Conservation (phyloP, 1,284 basidiomycete genomes). For the Chondrostereum purpureum region DNA sequence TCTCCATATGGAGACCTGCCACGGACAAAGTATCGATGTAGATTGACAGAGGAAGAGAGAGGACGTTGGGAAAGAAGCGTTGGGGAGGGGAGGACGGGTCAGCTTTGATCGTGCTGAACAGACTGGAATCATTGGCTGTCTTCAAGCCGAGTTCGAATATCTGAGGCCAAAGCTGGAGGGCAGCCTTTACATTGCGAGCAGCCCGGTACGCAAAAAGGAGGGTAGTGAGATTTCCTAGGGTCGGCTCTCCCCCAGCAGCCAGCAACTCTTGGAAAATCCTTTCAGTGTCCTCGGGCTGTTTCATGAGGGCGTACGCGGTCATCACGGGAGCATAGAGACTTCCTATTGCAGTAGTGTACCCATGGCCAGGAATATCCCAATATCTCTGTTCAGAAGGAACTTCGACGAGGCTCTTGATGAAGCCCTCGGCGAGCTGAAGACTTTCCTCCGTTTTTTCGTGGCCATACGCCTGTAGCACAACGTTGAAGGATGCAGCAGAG, state of each 20-base stretch:
- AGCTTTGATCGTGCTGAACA: conserved; percentile 21
- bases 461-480: conserved; percentile 63
- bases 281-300: conserved; percentile 50
- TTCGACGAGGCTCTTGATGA: conserved; percentile 46
- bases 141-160: conserved; percentile 52
- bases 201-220: conserved; percentile 76
- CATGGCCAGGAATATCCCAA: conserved; percentile 34
- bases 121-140: conserved; percentile 27
- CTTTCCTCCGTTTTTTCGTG: conserved; percentile 41
- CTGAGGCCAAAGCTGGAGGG: conserved; percentile 64
- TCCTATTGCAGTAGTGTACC: conserved; percentile 39
- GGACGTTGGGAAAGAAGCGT: conserved; percentile 43
- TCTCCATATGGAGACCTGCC: conserved; percentile 54
- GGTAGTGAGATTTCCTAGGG: conserved; percentile 57
- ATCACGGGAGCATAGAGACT: conserved; percentile 65
- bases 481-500: conserved; percentile 63
- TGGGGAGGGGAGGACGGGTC: conserved; percentile 10
- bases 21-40: conserved; percentile 74
- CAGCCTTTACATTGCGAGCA: conserved; percentile 48
- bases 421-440: conserved; percentile 53
- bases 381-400: conserved; percentile 24
- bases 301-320: conserved; percentile 42
- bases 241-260: conserved; percentile 46
- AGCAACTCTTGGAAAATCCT: conserved; percentile 53
- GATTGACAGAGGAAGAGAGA: conserved; percentile 81